Evolutionary conservation across 805 yeast genomes (phyloP).

Genomic region (Blastobotrys americana): DNA sequence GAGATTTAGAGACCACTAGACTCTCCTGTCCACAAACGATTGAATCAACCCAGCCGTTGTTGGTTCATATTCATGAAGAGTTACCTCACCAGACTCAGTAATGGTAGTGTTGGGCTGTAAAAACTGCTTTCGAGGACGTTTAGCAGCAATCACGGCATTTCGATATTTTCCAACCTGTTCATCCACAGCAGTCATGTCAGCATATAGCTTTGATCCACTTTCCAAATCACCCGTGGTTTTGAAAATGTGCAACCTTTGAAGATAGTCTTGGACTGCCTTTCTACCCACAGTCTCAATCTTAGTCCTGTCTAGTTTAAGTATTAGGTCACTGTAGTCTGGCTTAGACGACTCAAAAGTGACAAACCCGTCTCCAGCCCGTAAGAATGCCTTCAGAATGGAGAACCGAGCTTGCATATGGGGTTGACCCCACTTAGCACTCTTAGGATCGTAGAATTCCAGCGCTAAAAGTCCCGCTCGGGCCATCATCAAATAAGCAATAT

Average conservation of each 20-base stretch:
- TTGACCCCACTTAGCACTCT: constrained; percentile 81
- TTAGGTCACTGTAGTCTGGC: constrained; percentile 50
- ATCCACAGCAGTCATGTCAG: constrained; percentile 53
- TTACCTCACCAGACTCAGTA: constrained; percentile 37
- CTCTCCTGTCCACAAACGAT: constrained; percentile 60
- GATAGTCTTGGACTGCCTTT: constrained; percentile 62
- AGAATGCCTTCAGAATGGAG: constrained; percentile 70
- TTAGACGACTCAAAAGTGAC: constrained; percentile 46
- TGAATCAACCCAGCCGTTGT: constrained; percentile 69
- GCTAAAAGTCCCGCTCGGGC: constrained; percentile 81
- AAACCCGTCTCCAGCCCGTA: constrained; percentile 55
- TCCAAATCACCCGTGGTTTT: constrained; percentile 70
- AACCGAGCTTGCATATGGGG: constrained; percentile 92
- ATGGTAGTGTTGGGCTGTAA: constrained; percentile 72
- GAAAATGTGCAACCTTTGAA: constrained; percentile 66
- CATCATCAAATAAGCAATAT: constrained; percentile 71
- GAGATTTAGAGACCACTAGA: no score
- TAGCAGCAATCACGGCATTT: constrained; percentile 59
- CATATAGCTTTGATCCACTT: constrained; percentile 56
- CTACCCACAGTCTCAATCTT: constrained; percentile 67
- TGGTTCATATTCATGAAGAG: constrained; percentile 67
- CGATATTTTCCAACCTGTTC: constrained; percentile 58
- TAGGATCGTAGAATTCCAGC: constrained; percentile 83
- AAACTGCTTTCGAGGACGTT: constrained; percentile 76
- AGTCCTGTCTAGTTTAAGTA: constrained; percentile 49